A percentile compares a stretch with the other conserved stretches of the same genome.
Evolutionary conservation across 129 eudicot species (phyloP).

Genomic region (Tagetes patula): DNA sequence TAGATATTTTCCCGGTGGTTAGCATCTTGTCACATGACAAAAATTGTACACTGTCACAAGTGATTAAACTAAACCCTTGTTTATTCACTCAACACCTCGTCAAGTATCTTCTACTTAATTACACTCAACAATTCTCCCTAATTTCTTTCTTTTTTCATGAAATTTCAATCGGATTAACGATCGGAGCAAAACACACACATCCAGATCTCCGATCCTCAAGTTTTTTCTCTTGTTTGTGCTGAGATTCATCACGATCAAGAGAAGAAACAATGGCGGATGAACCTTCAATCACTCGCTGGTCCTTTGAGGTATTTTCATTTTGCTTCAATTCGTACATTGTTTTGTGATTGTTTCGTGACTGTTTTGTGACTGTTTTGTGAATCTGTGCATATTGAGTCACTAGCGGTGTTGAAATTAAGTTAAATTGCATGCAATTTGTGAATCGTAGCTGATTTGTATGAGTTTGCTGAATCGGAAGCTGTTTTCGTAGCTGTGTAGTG

Average conservation of each 20-base stretch:
- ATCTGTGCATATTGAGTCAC: background rate
- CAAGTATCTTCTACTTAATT: constrained; percentile 23
- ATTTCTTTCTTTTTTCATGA: background rate
- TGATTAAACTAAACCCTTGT: constrained; percentile 5
- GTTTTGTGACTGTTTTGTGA: background rate
- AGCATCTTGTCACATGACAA: constrained; percentile 14
- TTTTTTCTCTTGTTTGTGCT: constrained; percentile 17
- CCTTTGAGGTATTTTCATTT: constrained; percentile 48
- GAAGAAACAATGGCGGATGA: constrained; percentile 54
- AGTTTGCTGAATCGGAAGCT: too few species aligned
- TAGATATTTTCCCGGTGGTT: background rate
- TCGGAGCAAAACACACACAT: background rate
- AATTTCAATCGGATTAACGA: background rate
- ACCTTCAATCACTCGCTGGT: constrained; percentile 75
- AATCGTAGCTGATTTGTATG: too few species aligned
- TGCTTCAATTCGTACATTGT: background rate
- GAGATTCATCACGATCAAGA: constrained; percentile 15
- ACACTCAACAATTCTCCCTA: constrained; percentile 11
- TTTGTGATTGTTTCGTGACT: background rate
- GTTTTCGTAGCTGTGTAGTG: too few species aligned
- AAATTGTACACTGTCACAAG: background rate
- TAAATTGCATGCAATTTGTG: too few species aligned
- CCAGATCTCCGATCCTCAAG: constrained; percentile 29
- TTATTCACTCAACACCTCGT: constrained; percentile 24
- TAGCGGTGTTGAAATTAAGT: background rate